Conservation (phyloP, 805 yeast genomes). For the Starmerella roubikii region DNA sequence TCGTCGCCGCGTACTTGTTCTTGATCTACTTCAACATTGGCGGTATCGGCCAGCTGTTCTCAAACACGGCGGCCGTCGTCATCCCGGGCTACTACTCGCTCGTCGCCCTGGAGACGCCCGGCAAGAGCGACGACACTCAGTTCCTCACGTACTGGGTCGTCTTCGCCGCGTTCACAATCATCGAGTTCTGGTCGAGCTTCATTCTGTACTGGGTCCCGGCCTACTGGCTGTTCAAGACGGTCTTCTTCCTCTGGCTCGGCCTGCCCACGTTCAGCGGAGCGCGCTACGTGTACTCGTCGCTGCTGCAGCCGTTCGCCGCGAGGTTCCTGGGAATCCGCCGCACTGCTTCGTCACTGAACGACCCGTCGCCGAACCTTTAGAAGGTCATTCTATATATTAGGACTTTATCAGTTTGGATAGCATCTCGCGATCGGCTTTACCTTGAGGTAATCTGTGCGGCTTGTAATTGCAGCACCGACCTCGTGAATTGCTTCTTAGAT, state of each 20-base stretch:
- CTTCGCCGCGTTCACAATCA: conserved; percentile 78
- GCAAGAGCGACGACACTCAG: conserved; percentile 67
- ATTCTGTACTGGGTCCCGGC: conserved; percentile 93
- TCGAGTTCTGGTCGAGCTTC: conserved; percentile 92
- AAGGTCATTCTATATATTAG: too few relatives aligned
- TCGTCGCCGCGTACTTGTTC: conserved; percentile 52
- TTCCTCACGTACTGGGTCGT: conserved; percentile 96
- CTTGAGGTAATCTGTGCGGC: too few relatives aligned
- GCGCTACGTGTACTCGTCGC: conserved; percentile 43
- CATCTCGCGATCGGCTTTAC: too few relatives aligned
- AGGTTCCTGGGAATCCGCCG: conserved; percentile 24
- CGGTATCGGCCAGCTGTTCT: conserved; percentile 85
- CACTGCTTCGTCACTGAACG: conserved; percentile 8
- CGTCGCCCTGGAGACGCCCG: conserved; percentile 61
- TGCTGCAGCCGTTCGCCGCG: conserved; percentile 51
- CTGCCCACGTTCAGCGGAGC: conserved; percentile 87
- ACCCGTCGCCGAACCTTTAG: too few relatives aligned
- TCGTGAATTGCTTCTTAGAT: too few relatives aligned
- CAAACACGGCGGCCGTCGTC: conserved; percentile 83
- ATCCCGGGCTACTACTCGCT: conserved; percentile 84
- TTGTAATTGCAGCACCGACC: too few relatives aligned
- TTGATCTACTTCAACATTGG: conserved; percentile 81
- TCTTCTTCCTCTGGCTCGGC: conserved; percentile 75
- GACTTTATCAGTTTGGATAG: too few relatives aligned
- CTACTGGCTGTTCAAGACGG: conserved; percentile 86